Evolutionary conservation across 176 grass and related monocot species (phyloP), one percentile per base, ranked within the genome.

Genomic region (Phyllostachys edulis): DNA sequence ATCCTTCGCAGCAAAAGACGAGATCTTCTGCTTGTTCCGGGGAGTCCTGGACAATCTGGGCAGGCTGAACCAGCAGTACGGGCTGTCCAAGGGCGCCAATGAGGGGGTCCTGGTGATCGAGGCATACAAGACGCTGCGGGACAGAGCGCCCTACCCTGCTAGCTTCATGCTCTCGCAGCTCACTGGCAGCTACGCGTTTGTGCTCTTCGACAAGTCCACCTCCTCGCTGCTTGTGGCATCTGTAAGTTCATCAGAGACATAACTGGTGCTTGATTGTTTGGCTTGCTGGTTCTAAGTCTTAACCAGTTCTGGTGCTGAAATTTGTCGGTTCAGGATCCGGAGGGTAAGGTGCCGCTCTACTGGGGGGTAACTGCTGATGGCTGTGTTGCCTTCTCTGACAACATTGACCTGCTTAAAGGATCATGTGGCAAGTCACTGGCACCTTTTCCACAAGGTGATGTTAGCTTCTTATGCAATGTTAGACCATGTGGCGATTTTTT

Each of bases 371-470:
- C 93, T 49, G 86, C 96, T 9, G 96, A 99, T 73, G 96, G 84
- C 16, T 94, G 85, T 27, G 91, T 99, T 55, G 89, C 93, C 49
- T 99, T 98, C 79, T 90, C 87, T 36, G 89, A 98, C 50, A 67
- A 92, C 76, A 89, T 96, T 18, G 87, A 89, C 82, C 77, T 98
- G 80, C 85, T 98, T 34, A 98, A 95, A 82, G 89, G 96, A 73
- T 98, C 96, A 7, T 98, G 96, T 45, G 96, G 96, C 85, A 98
- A 98, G 69, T 95, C 93, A 5, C 96, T 98, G 18, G 96, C 96
- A 0, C 91, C 93, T 17, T 98, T 98, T 46, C 96, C 96, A 7
- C 88, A 95, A 85, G 96, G 94, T 97, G 88, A 80, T 64, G n/a
- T 13, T 12, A 42, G 3, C n/a, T 32, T 2, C 0, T 2, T 2